Conservation (phyloP, 2,329 filamentous ascomycete species). For the Chrysoporthe deuterocubensis region DNA sequence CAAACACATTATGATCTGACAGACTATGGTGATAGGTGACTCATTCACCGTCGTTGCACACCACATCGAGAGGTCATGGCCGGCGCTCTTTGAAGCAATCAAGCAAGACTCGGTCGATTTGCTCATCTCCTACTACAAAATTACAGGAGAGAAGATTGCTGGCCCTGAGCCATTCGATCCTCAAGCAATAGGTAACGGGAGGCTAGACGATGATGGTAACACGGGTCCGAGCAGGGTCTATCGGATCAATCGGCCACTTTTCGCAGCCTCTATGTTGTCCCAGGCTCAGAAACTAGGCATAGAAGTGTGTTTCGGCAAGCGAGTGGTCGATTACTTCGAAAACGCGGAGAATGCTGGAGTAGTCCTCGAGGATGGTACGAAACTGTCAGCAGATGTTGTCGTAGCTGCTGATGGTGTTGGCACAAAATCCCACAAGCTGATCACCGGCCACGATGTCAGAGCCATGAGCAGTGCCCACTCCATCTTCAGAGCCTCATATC, state of each 20-base stretch:
- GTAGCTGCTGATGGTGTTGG: conserved; percentile 40
- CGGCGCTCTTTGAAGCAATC: conserved; percentile 18
- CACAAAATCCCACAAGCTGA: conserved; percentile 33
- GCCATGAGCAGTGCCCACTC: conserved; percentile 35
- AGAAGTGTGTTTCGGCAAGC: conserved; percentile 30
- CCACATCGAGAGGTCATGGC: conserved; percentile 30
- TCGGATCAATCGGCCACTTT: conserved; percentile 29
- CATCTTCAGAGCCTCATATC: conserved; percentile 32
- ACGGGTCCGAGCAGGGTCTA: not conserved
- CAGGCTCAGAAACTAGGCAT: conserved; percentile 32
- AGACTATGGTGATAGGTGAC: conserved; percentile 29
- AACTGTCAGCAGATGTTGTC: conserved; percentile 36
- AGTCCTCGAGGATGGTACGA: conserved; percentile 27
- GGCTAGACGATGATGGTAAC: conserved; percentile 15
- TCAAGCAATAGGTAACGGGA: not conserved
- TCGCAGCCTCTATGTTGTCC: conserved; percentile 30
- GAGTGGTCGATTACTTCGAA: conserved; percentile 29
- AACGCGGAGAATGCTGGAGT: conserved; percentile 15
- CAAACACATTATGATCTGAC: not conserved
- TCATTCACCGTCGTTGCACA: conserved; percentile 30
- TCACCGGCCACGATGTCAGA: conserved; percentile 30
- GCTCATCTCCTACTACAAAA: conserved; percentile 32
- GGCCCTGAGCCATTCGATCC: conserved; percentile 29
- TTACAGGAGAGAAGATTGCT: conserved; percentile 31
- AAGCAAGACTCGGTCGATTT: conserved; percentile 27